A percentile compares a stretch with the other conserved stretches of the same genome.
Evolutionary conservation across 2,329 filamentous ascomycete species (phyloP).

Genomic region (Penicillium vulpinum): DNA sequence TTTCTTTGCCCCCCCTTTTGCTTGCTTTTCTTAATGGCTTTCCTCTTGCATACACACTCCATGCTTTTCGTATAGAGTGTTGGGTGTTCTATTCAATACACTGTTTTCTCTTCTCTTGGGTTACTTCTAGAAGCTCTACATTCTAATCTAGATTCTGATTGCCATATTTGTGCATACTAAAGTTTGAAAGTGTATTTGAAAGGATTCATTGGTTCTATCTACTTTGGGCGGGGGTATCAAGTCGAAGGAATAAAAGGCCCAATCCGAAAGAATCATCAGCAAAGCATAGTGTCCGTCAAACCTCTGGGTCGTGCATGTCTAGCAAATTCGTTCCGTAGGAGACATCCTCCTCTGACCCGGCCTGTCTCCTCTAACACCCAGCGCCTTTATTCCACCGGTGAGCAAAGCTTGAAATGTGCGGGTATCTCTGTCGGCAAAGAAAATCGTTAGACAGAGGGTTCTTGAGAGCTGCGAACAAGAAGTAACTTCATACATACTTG

Average conservation of each 20-base stretch:
- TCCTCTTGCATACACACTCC: slow-evolving; percentile 9
- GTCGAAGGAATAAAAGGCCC: neutral
- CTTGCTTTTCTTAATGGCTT: neutral
- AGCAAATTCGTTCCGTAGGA: neutral
- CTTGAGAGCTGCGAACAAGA: neutral
- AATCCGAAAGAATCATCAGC: neutral
- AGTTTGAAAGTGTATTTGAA: neutral
- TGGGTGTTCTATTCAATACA: slow-evolving; percentile 3
- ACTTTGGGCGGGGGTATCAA: neutral
- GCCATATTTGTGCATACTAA: neutral
- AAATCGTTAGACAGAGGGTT: neutral
- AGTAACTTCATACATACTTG: neutral
- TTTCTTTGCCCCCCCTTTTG: neutral
- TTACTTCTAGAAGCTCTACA: neutral
- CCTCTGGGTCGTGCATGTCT: neutral
- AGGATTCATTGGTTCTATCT: neutral
- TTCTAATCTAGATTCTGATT: neutral
- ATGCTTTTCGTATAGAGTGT: neutral
- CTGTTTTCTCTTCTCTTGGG: neutral
- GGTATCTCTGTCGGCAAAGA: neutral
- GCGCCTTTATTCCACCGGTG: neutral
- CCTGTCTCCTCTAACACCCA: neutral
- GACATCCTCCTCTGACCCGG: neutral
- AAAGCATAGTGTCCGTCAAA: neutral
- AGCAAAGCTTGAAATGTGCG: neutral